Evolutionary conservation across 2,329 filamentous ascomycete genomes (phyloP), one percentile per base, ranked within the genome.

Genomic region (Fusarium temperatum): DNA sequence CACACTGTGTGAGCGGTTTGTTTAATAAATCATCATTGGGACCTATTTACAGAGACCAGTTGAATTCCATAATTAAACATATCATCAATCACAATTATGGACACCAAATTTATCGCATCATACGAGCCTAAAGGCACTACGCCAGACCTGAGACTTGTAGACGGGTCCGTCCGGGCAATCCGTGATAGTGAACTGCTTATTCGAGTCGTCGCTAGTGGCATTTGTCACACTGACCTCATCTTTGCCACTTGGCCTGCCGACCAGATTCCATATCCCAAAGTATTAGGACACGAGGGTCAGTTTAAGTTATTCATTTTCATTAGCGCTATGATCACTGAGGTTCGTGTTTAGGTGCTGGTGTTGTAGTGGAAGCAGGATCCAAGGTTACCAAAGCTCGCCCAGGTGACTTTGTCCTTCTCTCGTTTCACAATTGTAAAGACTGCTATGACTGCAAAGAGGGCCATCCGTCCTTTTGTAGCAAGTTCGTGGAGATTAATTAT

Each of bases 371-470:
- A 26, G 47, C n/a, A 28, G 58, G 58, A 11, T 8, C 58, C 6
- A 17, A 13, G 22, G 58, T 61, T 0, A 61, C 36, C 18, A 55
- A 24, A 42, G 58, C 58, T 15, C n/a, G 47, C n/a, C 28, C 36
- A 2, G 47, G 47, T 17, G 58, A 61, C n/a, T 41, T 39, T 55
- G 58, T 61, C 4, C 58, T 61, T 32, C 47, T 61, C 6, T 61
- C 58, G 1, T 61, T 61, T n/a, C 58, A 61, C 36, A 61, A 6
- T 6, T 61, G 58, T 1, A n/a, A 61, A 42, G 12, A 24, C 4
- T 61, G 58, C 28, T 14, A 61, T 35, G 58, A 61, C 18, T 61
- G 58, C 12, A 61, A 20, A 36, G 58, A 61, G 20, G 47, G 18
- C 4, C 58, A 61, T 15, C 58, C 58, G 1, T 61, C 58, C 8